phyloP scores from a whole-genome alignment of 2,329 filamentous ascomycete species.

The Chaetomiaceae sp. region DNA sequence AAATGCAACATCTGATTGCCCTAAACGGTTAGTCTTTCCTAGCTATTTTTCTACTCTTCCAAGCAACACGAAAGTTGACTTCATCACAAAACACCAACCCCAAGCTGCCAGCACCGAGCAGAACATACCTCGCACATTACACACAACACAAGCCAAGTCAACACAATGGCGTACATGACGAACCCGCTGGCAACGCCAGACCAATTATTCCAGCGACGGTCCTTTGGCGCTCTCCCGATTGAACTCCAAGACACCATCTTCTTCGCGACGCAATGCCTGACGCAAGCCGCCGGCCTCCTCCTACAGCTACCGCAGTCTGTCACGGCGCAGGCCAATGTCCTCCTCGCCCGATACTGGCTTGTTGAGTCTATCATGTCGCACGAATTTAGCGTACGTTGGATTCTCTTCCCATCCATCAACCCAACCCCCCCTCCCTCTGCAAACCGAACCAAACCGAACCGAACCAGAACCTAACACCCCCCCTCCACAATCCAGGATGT shows the following conservation, averaged over 20 bases:
- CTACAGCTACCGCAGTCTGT: constrained; percentile 80
- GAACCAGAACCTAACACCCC: constrained; percentile 7
- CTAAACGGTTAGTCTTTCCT: too few species aligned
- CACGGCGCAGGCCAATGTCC: constrained; percentile 77
- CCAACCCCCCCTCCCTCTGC: neutral
- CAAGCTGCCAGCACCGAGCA: too few species aligned
- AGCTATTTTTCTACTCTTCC: too few species aligned
- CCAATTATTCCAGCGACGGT: constrained; percentile 57
- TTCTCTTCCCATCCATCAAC: neutral
- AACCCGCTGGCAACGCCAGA: constrained; percentile 69
- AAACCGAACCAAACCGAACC: too few species aligned
- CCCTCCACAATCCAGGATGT: constrained; percentile 56
- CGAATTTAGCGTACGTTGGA: constrained; percentile 50
- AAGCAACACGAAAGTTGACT: too few species aligned
- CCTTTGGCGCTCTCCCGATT: constrained; percentile 55
- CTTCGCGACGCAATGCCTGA: constrained; percentile 66
- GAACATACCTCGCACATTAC: too few species aligned
- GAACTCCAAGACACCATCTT: constrained; percentile 69
- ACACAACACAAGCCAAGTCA: too few species aligned
- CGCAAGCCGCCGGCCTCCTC: constrained; percentile 74
- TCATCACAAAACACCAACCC: too few species aligned
- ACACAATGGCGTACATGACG: constrained; percentile 61
- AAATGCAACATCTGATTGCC: too few species aligned
- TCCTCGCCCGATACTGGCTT: constrained; percentile 78
- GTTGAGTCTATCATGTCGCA: constrained; percentile 49